These are phyloP conservation scores for Dichotomocladium elegans DNA, from an alignment of 371 early-diverging fungal species.

Conservation along the genomic window DNA sequence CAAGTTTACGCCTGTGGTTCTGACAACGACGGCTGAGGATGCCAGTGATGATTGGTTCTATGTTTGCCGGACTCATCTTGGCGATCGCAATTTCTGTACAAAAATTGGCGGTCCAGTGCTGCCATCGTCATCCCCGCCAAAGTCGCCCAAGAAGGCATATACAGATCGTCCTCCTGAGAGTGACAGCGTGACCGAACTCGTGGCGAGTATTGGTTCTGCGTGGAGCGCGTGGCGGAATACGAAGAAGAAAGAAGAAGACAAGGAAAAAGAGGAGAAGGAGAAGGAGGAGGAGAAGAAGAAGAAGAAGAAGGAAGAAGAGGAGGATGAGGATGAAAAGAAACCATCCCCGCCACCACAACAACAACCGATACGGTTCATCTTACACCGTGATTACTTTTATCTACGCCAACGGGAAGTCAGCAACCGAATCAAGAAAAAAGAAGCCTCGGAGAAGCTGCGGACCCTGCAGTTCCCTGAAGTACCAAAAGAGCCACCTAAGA, in stretches of 20 bases:
- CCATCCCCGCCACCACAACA: constrained; percentile 1
- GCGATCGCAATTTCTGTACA: constrained; percentile 41
- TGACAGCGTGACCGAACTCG: constrained; percentile 39
- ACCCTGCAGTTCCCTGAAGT: constrained; percentile 51
- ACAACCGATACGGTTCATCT: constrained; percentile 34
- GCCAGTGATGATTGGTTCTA: constrained; percentile 59
- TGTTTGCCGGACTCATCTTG: constrained; percentile 41
- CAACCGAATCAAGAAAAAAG: constrained; percentile 40
- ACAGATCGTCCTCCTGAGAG: constrained; percentile 27
- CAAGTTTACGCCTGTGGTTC: constrained; percentile 51
- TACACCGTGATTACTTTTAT: constrained; percentile 55
- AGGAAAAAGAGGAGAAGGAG: constrained; percentile 15
- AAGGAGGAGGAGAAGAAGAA: constrained; percentile 9
- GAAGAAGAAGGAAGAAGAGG: constrained; percentile 8
- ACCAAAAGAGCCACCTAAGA: constrained; percentile 27
- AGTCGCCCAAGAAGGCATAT: constrained; percentile 10
- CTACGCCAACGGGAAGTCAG: constrained; percentile 47
- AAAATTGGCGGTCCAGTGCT: constrained; percentile 18
- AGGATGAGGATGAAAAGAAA: neutral
- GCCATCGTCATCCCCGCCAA: constrained; percentile 7
- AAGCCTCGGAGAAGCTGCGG: constrained; percentile 40
- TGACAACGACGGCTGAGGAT: constrained; percentile 51
- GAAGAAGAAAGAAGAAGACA: constrained; percentile 12
- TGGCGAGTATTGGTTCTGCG: constrained; percentile 39
- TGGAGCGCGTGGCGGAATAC: constrained; percentile 38